Evolutionary conservation across 2,329 filamentous ascomycete genomes (phyloP).

Genomic region (Alternaria solani): DNA sequence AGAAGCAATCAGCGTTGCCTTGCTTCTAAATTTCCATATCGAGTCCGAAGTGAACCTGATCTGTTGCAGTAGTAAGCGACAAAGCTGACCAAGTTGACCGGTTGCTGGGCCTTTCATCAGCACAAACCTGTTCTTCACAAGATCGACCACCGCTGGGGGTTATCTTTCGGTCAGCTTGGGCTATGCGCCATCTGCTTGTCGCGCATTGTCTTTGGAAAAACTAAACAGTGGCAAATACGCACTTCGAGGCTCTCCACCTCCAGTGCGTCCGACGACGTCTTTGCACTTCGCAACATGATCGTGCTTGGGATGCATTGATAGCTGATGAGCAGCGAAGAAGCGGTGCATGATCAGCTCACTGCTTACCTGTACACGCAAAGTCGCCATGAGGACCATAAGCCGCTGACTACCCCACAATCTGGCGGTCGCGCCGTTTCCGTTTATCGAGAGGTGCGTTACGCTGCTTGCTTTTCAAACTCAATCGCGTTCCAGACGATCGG

Average conservation of each 20-base stretch:
- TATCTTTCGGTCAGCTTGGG: not conserved
- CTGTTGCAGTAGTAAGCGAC: not conserved
- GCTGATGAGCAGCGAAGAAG: constrained; percentile 6
- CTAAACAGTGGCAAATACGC: not conserved
- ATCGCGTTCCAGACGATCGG: constrained; percentile 14
- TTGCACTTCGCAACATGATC: not conserved
- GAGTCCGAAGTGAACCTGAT: not conserved
- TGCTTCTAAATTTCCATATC: not conserved
- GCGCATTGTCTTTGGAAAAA: not conserved
- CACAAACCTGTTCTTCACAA: constrained; percentile 1
- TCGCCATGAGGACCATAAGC: constrained; percentile 22
- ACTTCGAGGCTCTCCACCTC: not conserved
- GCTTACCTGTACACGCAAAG: constrained; percentile 19
- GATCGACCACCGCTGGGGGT: not conserved
- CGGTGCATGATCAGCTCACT: constrained; percentile 13
- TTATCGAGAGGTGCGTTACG: constrained; percentile 15
- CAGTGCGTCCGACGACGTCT: not conserved
- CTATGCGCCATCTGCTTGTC: not conserved
- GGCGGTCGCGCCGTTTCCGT: constrained; percentile 26
- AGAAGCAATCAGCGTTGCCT: not conserved
- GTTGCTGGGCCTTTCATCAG: constrained; percentile 14
- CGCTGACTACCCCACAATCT: constrained; percentile 29
- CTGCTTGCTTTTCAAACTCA: constrained; percentile 18
- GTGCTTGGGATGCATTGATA: not conserved
- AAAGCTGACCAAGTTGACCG: constrained; percentile 9